Evolutionary conservation across 108 stramenopile genomes (phyloP), one percentile per base, ranked within the genome.

Genomic region (Nitzschia palea): DNA sequence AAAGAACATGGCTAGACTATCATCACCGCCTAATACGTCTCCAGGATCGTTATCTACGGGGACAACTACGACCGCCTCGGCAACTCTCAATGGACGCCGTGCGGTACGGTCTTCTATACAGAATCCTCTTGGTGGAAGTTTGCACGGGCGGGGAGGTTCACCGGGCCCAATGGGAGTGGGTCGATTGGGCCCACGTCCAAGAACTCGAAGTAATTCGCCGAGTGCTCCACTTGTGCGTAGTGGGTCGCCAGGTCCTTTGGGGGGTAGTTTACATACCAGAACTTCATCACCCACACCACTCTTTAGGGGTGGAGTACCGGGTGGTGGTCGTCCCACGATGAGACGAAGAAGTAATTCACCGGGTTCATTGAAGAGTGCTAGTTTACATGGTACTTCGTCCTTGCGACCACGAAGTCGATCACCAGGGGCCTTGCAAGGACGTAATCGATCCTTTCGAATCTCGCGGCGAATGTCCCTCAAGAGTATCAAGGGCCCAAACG

Each of bases 81-180:
- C n/a, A n/a, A n/a, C n/a, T n/a, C n/a, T n/a, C n/a, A n/a, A n/a
- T n/a, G n/a, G n/a, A n/a, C n/a, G n/a, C n/a, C n/a, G n/a, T n/a
- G n/a, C n/a, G n/a, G n/a, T n/a, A n/a, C n/a, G n/a, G n/a, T n/a
- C n/a, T n/a, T n/a, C n/a, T n/a, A n/a, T n/a, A 42, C 40, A 36
- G 40, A 40, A 40, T 15, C 23, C 40, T 26, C 37, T 60, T 17
- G 59, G 59, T 20, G 59, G 59, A 1, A 60, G 59, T 43, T 26
- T 40, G 29, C 55, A 56, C 28, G 55, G 3, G 25, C 12, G 51
- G 51, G 2, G 14, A 2, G 23, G 51, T 1, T 26, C 51, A 2
- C 26, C 23, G 2, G 1, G 6, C 20, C 51, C 51, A 23, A 12
- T 23, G 14, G 15, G n/a, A 6, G 32, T 17, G 32, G 55, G 55